Conservation (phyloP, 768 basidiomycete species). For the Gloeopeniophorella convolvens region DNA sequence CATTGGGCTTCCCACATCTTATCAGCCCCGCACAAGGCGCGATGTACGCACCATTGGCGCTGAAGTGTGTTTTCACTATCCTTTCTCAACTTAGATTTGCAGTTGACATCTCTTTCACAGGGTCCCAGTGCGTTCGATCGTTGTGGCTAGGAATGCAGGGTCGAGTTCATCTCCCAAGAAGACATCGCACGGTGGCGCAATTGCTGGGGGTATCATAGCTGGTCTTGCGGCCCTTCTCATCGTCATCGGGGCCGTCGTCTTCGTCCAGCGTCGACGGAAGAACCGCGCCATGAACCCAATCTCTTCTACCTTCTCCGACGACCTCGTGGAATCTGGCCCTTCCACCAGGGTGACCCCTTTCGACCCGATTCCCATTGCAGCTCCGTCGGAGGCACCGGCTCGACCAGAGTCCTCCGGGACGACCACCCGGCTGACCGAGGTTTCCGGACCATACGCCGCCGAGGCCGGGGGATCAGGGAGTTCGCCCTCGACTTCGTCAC, state of each 20-base stretch:
- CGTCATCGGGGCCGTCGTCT: background rate
- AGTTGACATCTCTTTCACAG: background rate
- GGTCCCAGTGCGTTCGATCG: background rate
- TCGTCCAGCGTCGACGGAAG: constrained; percentile 7
- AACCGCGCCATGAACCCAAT: no score
- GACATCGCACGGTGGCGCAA: constrained; percentile 5
- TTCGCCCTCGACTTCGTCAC: no score
- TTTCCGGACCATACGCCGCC: no score
- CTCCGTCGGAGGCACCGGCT: no score
- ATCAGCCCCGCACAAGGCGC: constrained; percentile 23
- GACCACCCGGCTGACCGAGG: no score
- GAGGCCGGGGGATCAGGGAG: no score
- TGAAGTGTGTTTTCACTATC: constrained; percentile 13
- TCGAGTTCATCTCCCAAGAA: background rate
- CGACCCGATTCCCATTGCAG: no score
- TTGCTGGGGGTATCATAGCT: constrained; percentile 17
- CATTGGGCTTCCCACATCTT: background rate
- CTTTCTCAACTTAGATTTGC: background rate
- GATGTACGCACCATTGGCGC: constrained; percentile 22
- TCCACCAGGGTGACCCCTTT: no score
- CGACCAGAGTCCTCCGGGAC: no score
- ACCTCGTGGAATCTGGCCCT: no score
- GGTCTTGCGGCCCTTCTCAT: constrained; percentile 1
- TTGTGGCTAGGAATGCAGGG: background rate
- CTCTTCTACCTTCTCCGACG: no score